Percentiles rank a stretch among this genome's conserved stretches.
phyloP scores from a whole-genome alignment of 345 rosid species.

The Citrus sp. region DNA sequence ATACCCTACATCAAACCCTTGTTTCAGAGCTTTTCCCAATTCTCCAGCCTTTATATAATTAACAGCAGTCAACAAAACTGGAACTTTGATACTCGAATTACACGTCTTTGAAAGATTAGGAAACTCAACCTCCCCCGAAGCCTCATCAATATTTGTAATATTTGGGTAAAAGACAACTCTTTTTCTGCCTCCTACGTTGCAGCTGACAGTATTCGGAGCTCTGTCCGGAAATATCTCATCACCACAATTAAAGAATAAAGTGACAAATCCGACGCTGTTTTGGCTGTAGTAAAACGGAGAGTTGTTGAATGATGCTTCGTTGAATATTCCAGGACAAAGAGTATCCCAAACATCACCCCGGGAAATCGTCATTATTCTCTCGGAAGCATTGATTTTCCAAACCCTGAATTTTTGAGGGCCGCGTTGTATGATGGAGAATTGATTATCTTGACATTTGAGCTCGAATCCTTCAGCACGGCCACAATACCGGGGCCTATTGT shows the following conservation, averaged over 20 bases:
- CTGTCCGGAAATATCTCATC: background rate
- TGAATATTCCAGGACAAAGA: slow-evolving; percentile 11
- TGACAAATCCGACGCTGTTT: slow-evolving; percentile 3
- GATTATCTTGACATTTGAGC: slow-evolving; percentile 22
- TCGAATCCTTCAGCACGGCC: slow-evolving; percentile 30
- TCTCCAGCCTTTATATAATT: accelerated
- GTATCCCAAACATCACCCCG: background rate
- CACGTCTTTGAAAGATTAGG: background rate
- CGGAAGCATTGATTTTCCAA: accelerated
- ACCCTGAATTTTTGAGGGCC: background rate
- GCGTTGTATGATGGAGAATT: background rate
- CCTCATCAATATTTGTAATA: background rate
- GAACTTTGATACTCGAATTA: background rate
- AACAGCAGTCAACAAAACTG: background rate
- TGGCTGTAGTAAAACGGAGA: background rate
- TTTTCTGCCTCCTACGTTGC: background rate
- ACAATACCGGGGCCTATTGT: slow-evolving; percentile 21
- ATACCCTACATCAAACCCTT: slow-evolving; percentile 30
- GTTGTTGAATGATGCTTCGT: background rate
- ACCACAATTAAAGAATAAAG: slow-evolving; percentile 28
- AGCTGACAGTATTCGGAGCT: background rate
- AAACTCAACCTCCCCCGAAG: background rate
- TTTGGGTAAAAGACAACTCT: background rate
- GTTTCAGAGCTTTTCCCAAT: background rate
- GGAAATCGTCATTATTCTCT: slow-evolving; percentile 18